These are phyloP conservation scores for Teunomyces lycoperdinae DNA, from an alignment of 805 yeast genomes.

Conservation along the genomic window DNA sequence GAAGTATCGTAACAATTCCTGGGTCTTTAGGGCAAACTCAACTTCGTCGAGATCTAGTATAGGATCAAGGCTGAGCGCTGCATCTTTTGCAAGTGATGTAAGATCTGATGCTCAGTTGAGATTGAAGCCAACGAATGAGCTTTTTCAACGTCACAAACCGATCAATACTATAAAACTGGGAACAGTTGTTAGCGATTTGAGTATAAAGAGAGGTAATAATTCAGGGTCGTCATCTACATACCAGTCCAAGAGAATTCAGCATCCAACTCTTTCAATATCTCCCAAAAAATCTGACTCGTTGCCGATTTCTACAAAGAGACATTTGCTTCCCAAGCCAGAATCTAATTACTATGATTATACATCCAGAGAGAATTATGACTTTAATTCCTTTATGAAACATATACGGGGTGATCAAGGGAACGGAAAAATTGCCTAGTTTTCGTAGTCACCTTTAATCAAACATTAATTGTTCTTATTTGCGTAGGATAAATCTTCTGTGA, in stretches of 20 bases:
- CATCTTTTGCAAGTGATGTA: constrained; percentile 19
- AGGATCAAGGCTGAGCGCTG: constrained; percentile 11
- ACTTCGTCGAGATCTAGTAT: constrained; percentile 12
- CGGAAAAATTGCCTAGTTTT: background rate
- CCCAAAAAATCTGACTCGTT: background rate
- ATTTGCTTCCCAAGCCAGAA: constrained; percentile 12
- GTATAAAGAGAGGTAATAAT: constrained; percentile 3
- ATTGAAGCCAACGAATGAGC: constrained; percentile 4
- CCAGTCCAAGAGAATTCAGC: constrained; percentile 18
- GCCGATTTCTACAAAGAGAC: constrained; percentile 6
- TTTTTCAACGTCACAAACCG: constrained; percentile 2
- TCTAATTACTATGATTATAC: constrained; percentile 36
- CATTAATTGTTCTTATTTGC: background rate
- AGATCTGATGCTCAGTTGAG: constrained; percentile 18
- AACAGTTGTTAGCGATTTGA: background rate
- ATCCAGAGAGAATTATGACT: constrained; percentile 30
- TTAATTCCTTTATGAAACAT: constrained; percentile 35
- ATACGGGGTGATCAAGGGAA: constrained; percentile 2
- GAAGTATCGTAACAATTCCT: constrained; percentile 28
- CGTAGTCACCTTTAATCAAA: background rate
- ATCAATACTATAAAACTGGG: constrained; percentile 1
- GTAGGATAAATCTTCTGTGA: background rate
- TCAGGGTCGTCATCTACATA: constrained; percentile 12
- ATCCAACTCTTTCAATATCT: constrained; percentile 7
- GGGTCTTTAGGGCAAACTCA: constrained; percentile 26